A percentile compares a stretch with the other conserved stretches of the same genome.
These are phyloP conservation scores for Suhomyces bribrorum DNA, from an alignment of 1,139 yeast species.

Conservation along the genomic window DNA sequence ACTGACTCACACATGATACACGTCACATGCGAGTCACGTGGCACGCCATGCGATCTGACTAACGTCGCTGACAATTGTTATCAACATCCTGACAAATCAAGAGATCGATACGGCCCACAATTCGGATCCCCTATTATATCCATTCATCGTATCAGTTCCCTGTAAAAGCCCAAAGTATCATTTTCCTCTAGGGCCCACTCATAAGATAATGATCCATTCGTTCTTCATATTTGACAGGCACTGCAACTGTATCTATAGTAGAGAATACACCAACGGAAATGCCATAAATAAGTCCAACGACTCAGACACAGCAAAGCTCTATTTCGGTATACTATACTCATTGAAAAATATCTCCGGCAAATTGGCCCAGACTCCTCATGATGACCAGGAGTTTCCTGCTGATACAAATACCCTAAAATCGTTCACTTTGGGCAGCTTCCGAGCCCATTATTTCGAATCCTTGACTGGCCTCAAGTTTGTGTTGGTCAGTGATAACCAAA, in stretches of 20 bases:
- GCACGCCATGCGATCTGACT: no score
- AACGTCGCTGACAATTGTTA: no score
- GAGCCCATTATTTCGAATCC: conserved; percentile 80
- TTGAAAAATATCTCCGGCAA: conserved; percentile 72
- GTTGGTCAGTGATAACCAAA: conserved; percentile 65
- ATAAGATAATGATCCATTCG: conserved; percentile 68
- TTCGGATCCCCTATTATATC: neutral
- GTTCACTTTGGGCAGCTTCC: conserved; percentile 69
- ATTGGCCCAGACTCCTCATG: conserved; percentile 39
- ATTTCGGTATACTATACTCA: conserved; percentile 87
- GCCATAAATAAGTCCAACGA: conserved; percentile 54
- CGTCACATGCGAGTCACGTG: no score
- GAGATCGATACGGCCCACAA: neutral
- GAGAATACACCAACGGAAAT: conserved; percentile 52
- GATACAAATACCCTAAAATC: conserved; percentile 60
- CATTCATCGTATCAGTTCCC: neutral
- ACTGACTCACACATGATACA: no score
- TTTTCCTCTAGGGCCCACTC: no score
- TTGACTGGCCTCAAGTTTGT: conserved; percentile 78
- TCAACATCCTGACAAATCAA: no score
- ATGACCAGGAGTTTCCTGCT: conserved; percentile 20
- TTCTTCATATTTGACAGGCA: conserved; percentile 90
- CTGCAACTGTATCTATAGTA: conserved; percentile 72
- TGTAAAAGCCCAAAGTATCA: no score
- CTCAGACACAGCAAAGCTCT: conserved; percentile 69